These are phyloP conservation scores for Penicillium aurantiogriseum DNA, from an alignment of 2,329 filamentous ascomycete genomes.

Conservation along the genomic window DNA sequence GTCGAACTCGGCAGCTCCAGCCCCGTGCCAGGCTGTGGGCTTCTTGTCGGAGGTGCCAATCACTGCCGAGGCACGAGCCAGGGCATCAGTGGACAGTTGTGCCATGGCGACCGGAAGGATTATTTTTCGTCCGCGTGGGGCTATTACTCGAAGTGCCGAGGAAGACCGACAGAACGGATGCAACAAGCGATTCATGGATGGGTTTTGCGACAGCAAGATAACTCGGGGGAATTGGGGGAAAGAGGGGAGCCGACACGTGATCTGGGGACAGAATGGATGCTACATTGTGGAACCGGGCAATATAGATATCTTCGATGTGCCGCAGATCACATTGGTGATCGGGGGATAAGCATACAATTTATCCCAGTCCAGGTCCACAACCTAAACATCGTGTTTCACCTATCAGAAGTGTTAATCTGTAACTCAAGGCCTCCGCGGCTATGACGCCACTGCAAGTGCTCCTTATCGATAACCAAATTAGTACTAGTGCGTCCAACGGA, in stretches of 20 bases:
- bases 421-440: not conserved
- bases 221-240: slow-evolving; percentile 6
- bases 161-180: slow-evolving; percentile 13
- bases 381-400: not conserved
- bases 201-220: not conserved
- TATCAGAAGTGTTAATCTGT: not conserved
- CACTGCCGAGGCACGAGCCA: slow-evolving; percentile 7
- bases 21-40: slow-evolving; percentile 39
- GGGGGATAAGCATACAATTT: not conserved
- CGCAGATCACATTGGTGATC: not conserved
- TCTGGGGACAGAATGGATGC: not conserved
- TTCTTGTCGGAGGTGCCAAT: slow-evolving; percentile 5
- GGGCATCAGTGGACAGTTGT: slow-evolving; percentile 18
- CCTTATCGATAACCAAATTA: slow-evolving; percentile 24
- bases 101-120: slow-evolving; percentile 19
- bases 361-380: not conserved
- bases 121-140: not conserved
- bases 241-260: slow-evolving; percentile 11
- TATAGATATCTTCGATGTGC: not conserved
- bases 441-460: not conserved
- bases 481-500: slow-evolving; percentile 19
- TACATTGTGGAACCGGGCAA: not conserved
- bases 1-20: slow-evolving; percentile 57
- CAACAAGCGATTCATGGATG: slow-evolving; percentile 17
- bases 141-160: slow-evolving; percentile 6